Base-by-base conservation (phyloP, 176 grass and related monocot genomes). In the Bothriochloa decipiens region DNA sequence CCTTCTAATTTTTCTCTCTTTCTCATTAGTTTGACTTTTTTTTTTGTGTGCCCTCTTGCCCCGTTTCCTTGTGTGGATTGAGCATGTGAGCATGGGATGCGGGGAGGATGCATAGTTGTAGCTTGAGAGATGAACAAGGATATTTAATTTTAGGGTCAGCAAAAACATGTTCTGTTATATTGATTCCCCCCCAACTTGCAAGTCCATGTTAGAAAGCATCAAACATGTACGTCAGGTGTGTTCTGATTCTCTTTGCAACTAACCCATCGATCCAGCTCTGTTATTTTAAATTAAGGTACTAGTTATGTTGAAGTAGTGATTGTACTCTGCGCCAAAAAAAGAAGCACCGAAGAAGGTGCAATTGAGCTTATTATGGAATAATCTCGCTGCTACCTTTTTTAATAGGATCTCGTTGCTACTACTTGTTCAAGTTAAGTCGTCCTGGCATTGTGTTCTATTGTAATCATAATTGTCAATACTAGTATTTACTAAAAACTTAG, bases 61-160 rank as follows among this genome's bases (percentile, higher is more conserved):
- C 70, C 14, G 70, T 33, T 64, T 52, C 15, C 57, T 72, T 37
- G 70, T 62, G 84, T 27, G 68, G 39, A 18, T 20, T 22, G 39
- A 39, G 61, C 67, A 70, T 70, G 47, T 78, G 40, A 40, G 39
- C 79, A 82, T 66, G 70, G 72, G 82, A 68, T 46, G 72, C 18
- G 42, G 49, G 50, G 80, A 77, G 49, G 39, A 52, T 7, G 53
- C 60, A 61, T 69, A 27, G 50, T 3, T 43, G 74, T 68, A 65
- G 50, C 46, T 72, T 49, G 33, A 73, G 47, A 62, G 47, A 83
- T 47, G 69, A 36, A 55, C 40, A 65, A 62, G 40, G 37, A 9
- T 67, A 27, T 68, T 43, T 12, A 43, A 49, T 49, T 76, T 87
- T 76, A 20, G 27, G 16, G 46, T 82, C 66, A 69, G 29, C 77